phyloP scores from a whole-genome alignment of 257 asterid genomes.

The Oldenlandia corymbosa region DNA sequence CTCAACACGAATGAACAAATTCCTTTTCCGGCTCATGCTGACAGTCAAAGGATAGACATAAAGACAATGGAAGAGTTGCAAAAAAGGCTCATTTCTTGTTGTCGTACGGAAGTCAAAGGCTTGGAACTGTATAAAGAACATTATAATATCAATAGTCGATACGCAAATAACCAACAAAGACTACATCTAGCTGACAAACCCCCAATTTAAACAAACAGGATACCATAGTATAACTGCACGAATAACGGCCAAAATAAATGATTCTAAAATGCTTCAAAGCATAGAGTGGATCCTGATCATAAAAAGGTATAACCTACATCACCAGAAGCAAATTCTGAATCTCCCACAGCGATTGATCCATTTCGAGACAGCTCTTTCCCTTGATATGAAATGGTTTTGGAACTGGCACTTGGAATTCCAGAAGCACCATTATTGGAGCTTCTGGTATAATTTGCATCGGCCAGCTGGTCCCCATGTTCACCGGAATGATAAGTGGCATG shows the following conservation, averaged over 20 bases:
- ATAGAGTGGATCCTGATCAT: neutral
- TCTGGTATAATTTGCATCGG: constrained; percentile 35
- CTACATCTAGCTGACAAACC: neutral
- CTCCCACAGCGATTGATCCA: constrained; percentile 55
- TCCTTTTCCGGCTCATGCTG: constrained; percentile 87
- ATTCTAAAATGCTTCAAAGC: neutral
- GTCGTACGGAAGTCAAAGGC: constrained; percentile 97
- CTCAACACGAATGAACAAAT: constrained; percentile 90
- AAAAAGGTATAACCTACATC: constrained; percentile 50
- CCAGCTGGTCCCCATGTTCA: constrained; percentile 40
- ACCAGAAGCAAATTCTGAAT: constrained; percentile 40
- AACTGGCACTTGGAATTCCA: constrained; percentile 31
- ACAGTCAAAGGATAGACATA: constrained; percentile 91
- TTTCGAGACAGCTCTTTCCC: constrained; percentile 54
- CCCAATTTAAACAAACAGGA: neutral
- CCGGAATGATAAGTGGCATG: constrained; percentile 42
- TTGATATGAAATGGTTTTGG: constrained; percentile 48
- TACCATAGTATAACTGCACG: neutral
- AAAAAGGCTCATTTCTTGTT: constrained; percentile 93
- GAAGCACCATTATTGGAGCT: constrained; percentile 41
- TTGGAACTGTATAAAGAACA: constrained; percentile 60
- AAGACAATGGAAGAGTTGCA: constrained; percentile 96
- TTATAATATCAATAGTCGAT: constrained; percentile 11
- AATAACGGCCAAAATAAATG: neutral
- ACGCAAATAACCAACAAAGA: constrained; percentile 5